phyloP scores from a whole-genome alignment of 2,329 filamentous ascomycete species.

The Dactylellina haptotyla region DNA sequence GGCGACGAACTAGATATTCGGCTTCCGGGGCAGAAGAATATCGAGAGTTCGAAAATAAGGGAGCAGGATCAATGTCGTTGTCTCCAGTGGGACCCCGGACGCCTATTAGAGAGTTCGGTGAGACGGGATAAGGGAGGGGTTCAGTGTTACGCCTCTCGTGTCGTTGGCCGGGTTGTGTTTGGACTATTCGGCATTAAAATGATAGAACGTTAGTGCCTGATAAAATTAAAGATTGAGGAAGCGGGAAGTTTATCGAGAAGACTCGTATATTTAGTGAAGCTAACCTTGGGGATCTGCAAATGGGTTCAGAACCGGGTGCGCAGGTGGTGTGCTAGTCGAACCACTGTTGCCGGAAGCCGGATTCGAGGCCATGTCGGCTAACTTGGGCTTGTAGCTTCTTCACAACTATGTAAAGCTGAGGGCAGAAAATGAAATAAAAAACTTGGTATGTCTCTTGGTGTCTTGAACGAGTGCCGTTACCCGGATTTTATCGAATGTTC shows the following conservation, averaged over 20 bases:
- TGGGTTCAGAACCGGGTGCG: constrained; percentile 27
- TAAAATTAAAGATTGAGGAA: neutral
- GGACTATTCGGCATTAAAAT: neutral
- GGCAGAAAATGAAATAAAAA: too few relatives aligned
- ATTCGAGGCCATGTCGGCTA: constrained; percentile 46
- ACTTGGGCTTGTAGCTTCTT: too few relatives aligned
- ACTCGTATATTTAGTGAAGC: neutral
- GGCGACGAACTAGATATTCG: constrained; percentile 29
- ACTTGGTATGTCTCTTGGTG: neutral
- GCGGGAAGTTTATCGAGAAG: neutral
- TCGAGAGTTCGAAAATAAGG: constrained; percentile 27
- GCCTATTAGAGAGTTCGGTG: constrained; percentile 7
- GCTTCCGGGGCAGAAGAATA: constrained; percentile 36
- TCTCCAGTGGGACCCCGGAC: constrained; percentile 21
- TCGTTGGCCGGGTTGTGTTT: constrained; percentile 37
- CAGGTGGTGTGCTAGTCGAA: constrained; percentile 21
- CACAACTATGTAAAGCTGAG: too few relatives aligned
- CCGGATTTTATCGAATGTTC: neutral
- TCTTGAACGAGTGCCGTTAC: neutral
- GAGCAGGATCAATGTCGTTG: constrained; percentile 27
- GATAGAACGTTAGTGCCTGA: neutral
- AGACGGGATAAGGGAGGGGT: constrained; percentile 46
- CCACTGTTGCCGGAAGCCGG: constrained; percentile 20
- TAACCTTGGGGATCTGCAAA: constrained; percentile 42
- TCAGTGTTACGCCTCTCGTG: constrained; percentile 47